Base-by-base conservation (phyloP, 257 asterid genomes). In the Eucommia ulmoides region DNA sequence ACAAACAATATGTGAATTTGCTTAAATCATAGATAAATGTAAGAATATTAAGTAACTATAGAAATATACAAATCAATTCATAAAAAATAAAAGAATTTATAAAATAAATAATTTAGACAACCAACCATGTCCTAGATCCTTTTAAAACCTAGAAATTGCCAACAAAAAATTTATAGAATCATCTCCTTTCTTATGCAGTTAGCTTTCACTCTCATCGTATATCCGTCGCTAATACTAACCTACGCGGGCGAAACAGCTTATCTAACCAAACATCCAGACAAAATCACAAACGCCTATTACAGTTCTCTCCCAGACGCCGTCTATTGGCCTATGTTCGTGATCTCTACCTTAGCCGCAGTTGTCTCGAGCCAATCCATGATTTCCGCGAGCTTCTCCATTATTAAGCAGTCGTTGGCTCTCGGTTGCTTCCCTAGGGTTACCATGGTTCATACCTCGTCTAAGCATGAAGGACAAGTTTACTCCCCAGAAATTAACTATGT, bases 301-400 rank as follows among this genome's bases (percentile, higher is more conserved):
- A 68, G 54, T 26, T 74, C 83, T 20, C 65, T 82, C 26, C 93
- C 93, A 49, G 61, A 86, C 1, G 60, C 69, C 1, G 1, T 81
- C 58, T 81, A 72, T 22, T 81, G 92, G 92, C 83, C 92, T 10
- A 61, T 65, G 76, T 77, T 80, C 53, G 79, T 66, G 49, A 69
- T 71, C 19, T 79, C 84, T 2, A 75, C 73, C 0, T 2, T 58
- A 23, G 82, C 89, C 1, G 55, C 89, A 1, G 55, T 74, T 54
- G 64, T 80, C 7, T 82, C 89, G 19, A 80, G 89, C 33, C 89
- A 80, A 54, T 79, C 89, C 1, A 38, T 80, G 78, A 80, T 80
- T 33, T 67, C 92, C 0, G 92, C 79, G 1, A 58, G 83, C 0
- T 81, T 81, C 23, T 69, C 83, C 0, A 77, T 81, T 44, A 74